Percentiles rank a stretch among this genome's conserved stretches.
Conservation (phyloP, 2,329 filamentous ascomycete genomes). For the Leptographium flavum region DNA sequence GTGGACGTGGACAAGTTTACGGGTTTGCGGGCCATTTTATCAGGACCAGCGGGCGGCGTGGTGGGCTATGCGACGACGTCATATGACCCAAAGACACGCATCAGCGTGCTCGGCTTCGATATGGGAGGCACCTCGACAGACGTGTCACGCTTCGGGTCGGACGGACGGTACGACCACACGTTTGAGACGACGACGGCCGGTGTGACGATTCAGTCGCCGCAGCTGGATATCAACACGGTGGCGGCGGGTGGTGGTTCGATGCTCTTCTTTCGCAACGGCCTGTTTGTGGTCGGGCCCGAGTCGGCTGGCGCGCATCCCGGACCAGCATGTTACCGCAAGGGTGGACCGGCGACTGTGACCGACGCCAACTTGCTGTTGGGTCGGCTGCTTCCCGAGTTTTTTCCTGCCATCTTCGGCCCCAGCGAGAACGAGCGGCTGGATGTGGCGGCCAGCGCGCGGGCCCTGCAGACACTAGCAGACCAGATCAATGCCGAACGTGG, state of each 20-base stretch:
- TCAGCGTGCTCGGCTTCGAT: conserved; percentile 59
- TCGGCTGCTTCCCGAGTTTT: conserved; percentile 39
- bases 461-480: conserved; percentile 64
- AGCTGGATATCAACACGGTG: conserved; percentile 63
- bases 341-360: conserved; percentile 50
- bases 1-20: conserved; percentile 11
- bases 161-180: conserved; percentile 52
- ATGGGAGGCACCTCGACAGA: conserved; percentile 50
- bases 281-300: conserved; percentile 63
- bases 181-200: conserved; percentile 20
- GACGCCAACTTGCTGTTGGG: conserved; percentile 54
- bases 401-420: conserved; percentile 54
- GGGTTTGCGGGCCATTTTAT: conserved; percentile 43
- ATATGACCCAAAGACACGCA: conserved; percentile 51
- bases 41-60: conserved; percentile 56
- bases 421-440: conserved; percentile 40
- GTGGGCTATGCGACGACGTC: conserved; percentile 62
- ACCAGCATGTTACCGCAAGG: conserved; percentile 55
- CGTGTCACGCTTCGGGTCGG: conserved; percentile 1
- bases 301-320: conserved; percentile 50
- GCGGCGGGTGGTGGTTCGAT: conserved; percentile 75
- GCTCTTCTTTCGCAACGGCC: conserved; percentile 74
- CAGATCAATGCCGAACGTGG: conserved; percentile 48
- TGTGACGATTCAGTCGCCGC: background rate
- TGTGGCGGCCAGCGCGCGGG: conserved; percentile 49